phyloP scores from a whole-genome alignment of 139 green algal genomes.

The Coelastrella sp. region DNA sequence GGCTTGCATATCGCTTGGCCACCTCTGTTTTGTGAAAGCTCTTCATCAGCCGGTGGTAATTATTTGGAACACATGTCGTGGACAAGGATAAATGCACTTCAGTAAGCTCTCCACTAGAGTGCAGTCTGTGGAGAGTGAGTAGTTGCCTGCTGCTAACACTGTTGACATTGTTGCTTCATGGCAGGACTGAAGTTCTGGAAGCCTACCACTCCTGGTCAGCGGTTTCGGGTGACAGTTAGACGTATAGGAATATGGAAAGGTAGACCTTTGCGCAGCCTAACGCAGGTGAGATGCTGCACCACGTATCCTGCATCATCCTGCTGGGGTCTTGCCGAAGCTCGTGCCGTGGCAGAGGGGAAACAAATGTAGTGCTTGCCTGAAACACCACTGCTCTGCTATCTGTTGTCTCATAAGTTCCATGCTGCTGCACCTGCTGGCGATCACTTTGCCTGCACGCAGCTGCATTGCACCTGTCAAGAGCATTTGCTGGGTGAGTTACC shows the following conservation, averaged over 20 bases:
- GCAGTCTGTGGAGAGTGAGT: no score
- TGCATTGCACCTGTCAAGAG: neutral
- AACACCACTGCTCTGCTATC: no score
- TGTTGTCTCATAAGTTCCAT: neutral
- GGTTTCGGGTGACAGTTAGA: conserved; percentile 72
- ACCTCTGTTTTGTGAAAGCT: neutral
- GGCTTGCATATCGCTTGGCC: neutral
- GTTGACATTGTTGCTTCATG: neutral
- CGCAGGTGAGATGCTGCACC: neutral
- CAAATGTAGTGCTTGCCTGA: no score
- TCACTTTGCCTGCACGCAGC: neutral
- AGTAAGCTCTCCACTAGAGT: no score
- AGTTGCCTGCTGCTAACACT: no score
- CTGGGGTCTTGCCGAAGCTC: neutral
- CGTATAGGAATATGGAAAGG: conserved; percentile 69
- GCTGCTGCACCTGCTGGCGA: neutral
- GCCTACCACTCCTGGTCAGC: conserved; percentile 85
- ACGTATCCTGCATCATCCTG: neutral
- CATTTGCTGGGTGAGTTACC: neutral
- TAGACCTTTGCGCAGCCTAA: conserved; percentile 50
- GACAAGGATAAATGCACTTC: no score
- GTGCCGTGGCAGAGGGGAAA: no score
- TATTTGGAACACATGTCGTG: neutral
- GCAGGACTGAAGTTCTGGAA: conserved; percentile 90
- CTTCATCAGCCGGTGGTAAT: neutral